These are phyloP conservation scores for Blechomonas ayalai DNA, from an alignment of 208 protist genomes.

Conservation along the genomic window DNA sequence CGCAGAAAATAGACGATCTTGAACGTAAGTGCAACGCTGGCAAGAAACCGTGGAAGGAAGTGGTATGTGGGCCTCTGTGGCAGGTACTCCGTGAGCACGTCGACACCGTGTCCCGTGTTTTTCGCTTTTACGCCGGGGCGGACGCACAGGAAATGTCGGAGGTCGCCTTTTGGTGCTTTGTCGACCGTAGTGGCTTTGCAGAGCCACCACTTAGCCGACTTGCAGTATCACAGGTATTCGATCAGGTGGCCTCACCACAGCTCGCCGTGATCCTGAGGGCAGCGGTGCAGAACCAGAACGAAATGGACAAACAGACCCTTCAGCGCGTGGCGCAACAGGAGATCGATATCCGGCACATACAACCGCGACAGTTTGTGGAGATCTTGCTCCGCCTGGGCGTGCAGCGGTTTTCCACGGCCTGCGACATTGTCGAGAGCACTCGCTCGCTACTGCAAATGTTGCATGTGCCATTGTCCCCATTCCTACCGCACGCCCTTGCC, in stretches of 20 bases:
- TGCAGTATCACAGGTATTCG: conserved; percentile 44
- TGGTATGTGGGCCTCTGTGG: conserved; percentile 24
- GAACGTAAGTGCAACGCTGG: conserved; percentile 12
- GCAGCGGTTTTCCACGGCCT: conserved; percentile 13
- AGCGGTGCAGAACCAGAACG: conserved; percentile 29
- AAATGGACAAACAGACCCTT: conserved; percentile 33
- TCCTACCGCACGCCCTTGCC: conserved; percentile 11
- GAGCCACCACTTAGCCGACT: conserved; percentile 30
- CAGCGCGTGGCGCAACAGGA: conserved; percentile 50
- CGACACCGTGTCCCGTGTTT: conserved; percentile 35
- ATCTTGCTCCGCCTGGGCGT: conserved; percentile 61
- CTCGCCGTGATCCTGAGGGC: conserved; percentile 32
- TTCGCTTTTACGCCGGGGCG: conserved; percentile 60
- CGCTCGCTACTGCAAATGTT: conserved; percentile 32
- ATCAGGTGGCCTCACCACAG: conserved; percentile 68
- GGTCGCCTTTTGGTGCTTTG: conserved; percentile 75
- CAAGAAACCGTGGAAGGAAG: conserved; percentile 31
- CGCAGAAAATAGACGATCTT: conserved; percentile 42
- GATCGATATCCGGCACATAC: conserved; percentile 65
- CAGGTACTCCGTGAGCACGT: conserved; percentile 35
- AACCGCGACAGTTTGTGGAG: conserved; percentile 63
- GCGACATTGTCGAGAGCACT: conserved; percentile 39
- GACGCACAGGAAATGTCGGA: conserved; percentile 52
- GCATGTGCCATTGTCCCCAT: conserved; percentile 13
- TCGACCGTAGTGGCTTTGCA: conserved; percentile 26